A percentile compares a stretch with the other conserved stretches of the same genome.
phyloP scores from a whole-genome alignment of 768 basidiomycete species.

The Phaeotremella skinneri region DNA sequence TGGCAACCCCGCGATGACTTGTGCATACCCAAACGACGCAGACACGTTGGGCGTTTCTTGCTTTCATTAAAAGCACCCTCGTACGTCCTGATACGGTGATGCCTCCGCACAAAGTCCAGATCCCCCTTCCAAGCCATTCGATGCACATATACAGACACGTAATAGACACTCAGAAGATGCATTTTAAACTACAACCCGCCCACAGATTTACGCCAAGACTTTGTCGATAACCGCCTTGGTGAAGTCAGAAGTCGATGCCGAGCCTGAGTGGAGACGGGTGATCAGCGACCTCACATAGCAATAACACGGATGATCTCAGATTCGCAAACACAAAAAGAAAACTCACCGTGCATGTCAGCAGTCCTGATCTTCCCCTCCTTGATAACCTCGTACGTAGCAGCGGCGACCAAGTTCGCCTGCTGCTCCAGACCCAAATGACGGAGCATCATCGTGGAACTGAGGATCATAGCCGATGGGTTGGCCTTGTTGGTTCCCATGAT shows the following conservation, averaged over 20 bases:
- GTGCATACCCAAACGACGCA: too few species aligned
- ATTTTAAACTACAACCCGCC: background rate
- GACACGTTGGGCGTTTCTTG: too few species aligned
- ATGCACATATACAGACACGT: background rate
- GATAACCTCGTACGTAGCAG: conserved; percentile 88
- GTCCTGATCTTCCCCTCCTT: conserved; percentile 83
- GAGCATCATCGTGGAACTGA: conserved; percentile 54
- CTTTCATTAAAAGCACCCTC: too few species aligned
- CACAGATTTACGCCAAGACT: conserved; percentile 48
- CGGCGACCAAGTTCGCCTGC: conserved; percentile 89
- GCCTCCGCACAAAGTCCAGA: too few species aligned
- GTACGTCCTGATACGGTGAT: too few species aligned
- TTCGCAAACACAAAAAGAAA: background rate
- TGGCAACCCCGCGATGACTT: too few species aligned
- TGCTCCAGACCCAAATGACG: conserved; percentile 64
- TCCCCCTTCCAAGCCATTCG: background rate
- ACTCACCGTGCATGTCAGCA: conserved; percentile 89
- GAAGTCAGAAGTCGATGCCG: conserved; percentile 89
- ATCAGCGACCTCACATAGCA: background rate
- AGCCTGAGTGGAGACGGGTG: conserved; percentile 56
- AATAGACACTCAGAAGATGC: too few species aligned
- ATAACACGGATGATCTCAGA: background rate
- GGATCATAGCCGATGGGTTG: conserved; percentile 55
- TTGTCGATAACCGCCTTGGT: conserved; percentile 87
- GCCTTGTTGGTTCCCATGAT: conserved; percentile 54